Evolutionary conservation across 2,329 filamentous ascomycete genomes (phyloP).

Genomic region (Colletotrichum tropicicola): DNA sequence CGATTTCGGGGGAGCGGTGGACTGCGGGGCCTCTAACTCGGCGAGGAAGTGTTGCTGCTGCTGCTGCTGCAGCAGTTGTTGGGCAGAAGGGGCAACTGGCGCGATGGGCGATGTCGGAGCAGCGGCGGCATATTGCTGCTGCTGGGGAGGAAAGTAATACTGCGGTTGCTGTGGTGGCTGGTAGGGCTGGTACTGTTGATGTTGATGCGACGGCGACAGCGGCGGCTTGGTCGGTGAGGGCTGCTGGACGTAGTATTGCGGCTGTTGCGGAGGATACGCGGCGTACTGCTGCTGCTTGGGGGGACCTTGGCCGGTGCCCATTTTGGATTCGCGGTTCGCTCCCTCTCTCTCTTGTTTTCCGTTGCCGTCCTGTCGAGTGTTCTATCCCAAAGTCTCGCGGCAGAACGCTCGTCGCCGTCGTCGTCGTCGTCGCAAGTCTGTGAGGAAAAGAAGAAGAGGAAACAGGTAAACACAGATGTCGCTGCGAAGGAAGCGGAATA

Average conservation of each 20-base stretch:
- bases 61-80: neutral
- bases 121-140: slow-evolving; percentile 11
- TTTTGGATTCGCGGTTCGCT: neutral
- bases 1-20: neutral
- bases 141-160: slow-evolving; percentile 17
- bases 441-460: neutral
- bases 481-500: neutral
- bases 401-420: neutral
- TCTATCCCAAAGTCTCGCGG: neutral
- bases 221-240: no score
- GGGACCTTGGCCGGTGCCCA: slow-evolving; percentile 17
- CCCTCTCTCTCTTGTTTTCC: neutral
- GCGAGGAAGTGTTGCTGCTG: slow-evolving; percentile 25
- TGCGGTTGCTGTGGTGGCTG: slow-evolving; percentile 20
- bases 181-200: neutral
- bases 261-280: slow-evolving; percentile 19
- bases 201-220: slow-evolving; percentile 1
- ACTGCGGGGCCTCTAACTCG: slow-evolving; percentile 25
- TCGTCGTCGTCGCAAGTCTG: neutral
- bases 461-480: neutral
- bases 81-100: neutral
- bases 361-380: neutral
- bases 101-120: no score
- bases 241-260: slow-evolving; percentile 10
- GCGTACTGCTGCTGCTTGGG: slow-evolving; percentile 9